phyloP scores from a whole-genome alignment of 1,139 yeast species.

The Saccharomycopsis hybrid region DNA sequence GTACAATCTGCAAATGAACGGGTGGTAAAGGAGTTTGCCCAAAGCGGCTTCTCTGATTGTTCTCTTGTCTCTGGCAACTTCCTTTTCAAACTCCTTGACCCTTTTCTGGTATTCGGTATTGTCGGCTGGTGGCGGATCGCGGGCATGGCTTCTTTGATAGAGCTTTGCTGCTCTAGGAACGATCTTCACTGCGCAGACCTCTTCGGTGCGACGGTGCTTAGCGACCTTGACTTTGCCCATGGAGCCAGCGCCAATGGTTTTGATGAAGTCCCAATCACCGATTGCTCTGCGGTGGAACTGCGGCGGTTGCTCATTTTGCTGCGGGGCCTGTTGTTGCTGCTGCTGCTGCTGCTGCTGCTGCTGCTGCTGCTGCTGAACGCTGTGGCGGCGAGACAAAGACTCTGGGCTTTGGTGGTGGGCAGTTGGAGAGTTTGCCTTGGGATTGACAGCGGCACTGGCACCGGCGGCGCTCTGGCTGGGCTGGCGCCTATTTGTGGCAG shows the following conservation, averaged over 20 bases:
- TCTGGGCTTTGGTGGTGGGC: no score
- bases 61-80: constrained; percentile 84
- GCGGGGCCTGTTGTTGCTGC: constrained; percentile 18
- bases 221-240: constrained; percentile 99
- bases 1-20: constrained; percentile 83
- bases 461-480: constrained; percentile 21
- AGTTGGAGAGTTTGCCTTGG: constrained; percentile 24
- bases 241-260: constrained; percentile 96
- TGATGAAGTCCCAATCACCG: constrained; percentile 96
- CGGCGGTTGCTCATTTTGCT: constrained; percentile 19
- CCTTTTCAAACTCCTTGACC: constrained; percentile 75
- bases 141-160: constrained; percentile 69
- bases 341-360: constrained; percentile 22
- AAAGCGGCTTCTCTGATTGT: constrained; percentile 93
- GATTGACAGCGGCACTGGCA: no score
- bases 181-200: constrained; percentile 80
- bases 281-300: constrained; percentile 74
- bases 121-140: constrained; percentile 56
- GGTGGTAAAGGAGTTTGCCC: constrained; percentile 85
- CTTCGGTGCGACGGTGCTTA: constrained; percentile 72
- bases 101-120: constrained; percentile 54
- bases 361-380: no score
- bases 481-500: constrained; percentile 29
- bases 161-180: constrained; percentile 75
- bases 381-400: no score